Evolutionary conservation across 164 flowering plant species (phyloP).

Genomic region (Berberis thunbergii): DNA sequence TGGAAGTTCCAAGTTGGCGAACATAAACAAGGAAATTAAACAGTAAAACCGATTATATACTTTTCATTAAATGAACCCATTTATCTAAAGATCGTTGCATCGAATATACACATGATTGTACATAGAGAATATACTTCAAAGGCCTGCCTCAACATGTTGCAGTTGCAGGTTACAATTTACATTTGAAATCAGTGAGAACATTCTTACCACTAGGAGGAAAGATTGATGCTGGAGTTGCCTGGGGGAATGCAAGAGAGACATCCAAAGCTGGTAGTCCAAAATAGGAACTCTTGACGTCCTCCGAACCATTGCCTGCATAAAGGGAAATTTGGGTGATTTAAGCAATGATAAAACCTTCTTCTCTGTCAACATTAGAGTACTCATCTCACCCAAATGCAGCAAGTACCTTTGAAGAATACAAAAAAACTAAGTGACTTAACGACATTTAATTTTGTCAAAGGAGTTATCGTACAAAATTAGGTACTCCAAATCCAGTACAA

Average conservation of each 20-base stretch:
- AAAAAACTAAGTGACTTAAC: too few species aligned
- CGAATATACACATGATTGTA: background rate
- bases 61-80: background rate
- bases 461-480: too few species aligned
- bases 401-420: too few species aligned
- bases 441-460: too few species aligned
- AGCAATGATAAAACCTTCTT: background rate
- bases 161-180: too few species aligned
- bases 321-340: background rate
- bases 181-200: background rate
- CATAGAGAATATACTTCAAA: background rate
- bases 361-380: background rate
- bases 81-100: background rate
- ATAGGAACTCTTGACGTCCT: constrained; percentile 28
- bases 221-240: constrained; percentile 79
- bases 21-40: background rate
- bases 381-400: too few species aligned
- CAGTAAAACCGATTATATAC: background rate
- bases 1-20: constrained; percentile 16
- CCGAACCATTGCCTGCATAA: constrained; percentile 23
- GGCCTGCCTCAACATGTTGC: too few species aligned
- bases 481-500: too few species aligned
- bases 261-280: constrained; percentile 61
- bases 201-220: constrained; percentile 72
- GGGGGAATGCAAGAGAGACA: constrained; percentile 77